Base-by-base conservation (phyloP, 139 green algal genomes). In the Asterochloris sp. region DNA sequence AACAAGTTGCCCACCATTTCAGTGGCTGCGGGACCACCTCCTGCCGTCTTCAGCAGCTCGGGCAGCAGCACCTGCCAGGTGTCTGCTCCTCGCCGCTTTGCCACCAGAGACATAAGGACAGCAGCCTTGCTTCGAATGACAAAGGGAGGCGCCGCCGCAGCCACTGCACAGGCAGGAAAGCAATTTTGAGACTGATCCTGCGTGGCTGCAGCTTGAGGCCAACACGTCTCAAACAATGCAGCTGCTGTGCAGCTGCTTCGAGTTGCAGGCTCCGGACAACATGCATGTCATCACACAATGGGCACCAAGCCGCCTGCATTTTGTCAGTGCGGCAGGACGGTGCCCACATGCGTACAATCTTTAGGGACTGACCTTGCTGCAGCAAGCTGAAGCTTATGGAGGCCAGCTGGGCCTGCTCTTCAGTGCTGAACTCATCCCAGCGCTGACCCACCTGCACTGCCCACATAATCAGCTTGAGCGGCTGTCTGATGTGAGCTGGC, bases 71-170 rank as follows among this genome's bases (percentile, higher is more conserved):
- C 86, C 1, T 88, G 80, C 81, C 90, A 92, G 8, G 88, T 85
- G 9, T 84, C 80, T 1, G 87, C 66, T 0, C 93, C 94, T 54
- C 89, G 89, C 76, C 94, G 91, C 77, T 93, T 91, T 10, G 93
- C 88, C 2, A 95, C 86, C 23, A 91, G 87, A 0, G 91, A 89
- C 17, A 96, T 86, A 82, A 97, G 85, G 84, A 94, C 85, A 0
- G 92, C 89, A 24, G 92, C 89, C 80, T 96, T 96, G 76, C 79
- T 89, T 21, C 91, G 89, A 10, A 95, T 82, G 6, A 91, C 85
- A 88, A 89, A 94, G 0, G 29, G 73, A 23, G 47, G 69, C 0
- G 76, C 19, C 6, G 67, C 38, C 8, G 67, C 71, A 17, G 83
- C 81, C 21, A 82, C 86, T 87, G 84, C 82, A 74, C 27, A 62